These are phyloP conservation scores for Trametes hirsuta DNA, from an alignment of 1,284 basidiomycete species.

Conservation along the genomic window DNA sequence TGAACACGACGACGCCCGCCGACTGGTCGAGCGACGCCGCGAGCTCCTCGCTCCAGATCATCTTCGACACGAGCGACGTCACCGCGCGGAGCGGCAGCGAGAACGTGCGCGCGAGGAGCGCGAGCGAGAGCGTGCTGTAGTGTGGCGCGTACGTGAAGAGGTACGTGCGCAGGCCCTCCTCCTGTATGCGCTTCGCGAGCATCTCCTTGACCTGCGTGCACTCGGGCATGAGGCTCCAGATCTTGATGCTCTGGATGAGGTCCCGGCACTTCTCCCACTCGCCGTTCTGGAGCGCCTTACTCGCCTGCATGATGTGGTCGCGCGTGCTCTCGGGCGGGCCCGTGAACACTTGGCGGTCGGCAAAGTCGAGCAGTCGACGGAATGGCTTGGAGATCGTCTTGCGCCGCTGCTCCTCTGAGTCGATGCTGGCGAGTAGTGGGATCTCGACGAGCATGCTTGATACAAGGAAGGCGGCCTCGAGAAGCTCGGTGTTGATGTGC, in stretches of 20 bases:
- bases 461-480: slow-evolving; percentile 97
- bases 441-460: slow-evolving; percentile 99
- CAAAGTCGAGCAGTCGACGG: slow-evolving; percentile 94
- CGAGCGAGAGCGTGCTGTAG: slow-evolving; percentile 90
- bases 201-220: slow-evolving; percentile 89
- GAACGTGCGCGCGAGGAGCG: slow-evolving; percentile 88
- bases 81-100: slow-evolving; percentile 80
- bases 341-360: slow-evolving; percentile 97
- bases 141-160: slow-evolving; percentile 98
- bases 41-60: slow-evolving; percentile 99
- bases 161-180: slow-evolving; percentile 96
- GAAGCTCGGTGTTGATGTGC: slow-evolving; percentile 98
- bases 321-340: slow-evolving; percentile 98
- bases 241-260: slow-evolving; percentile 94
- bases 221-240: slow-evolving; percentile 96
- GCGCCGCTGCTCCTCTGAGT: slow-evolving; percentile 91
- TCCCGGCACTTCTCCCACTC: slow-evolving; percentile 97
- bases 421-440: slow-evolving; percentile 91
- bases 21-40: slow-evolving; percentile 93
- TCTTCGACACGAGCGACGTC: slow-evolving; percentile 93
- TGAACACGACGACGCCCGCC: slow-evolving; percentile 86
- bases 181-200: slow-evolving; percentile 96
- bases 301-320: slow-evolving; percentile 99
- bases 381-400: slow-evolving; percentile 95
- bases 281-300: slow-evolving; percentile 94